phyloP scores from a whole-genome alignment of 805 yeast species.

The Wickerhamiella parazyma region DNA sequence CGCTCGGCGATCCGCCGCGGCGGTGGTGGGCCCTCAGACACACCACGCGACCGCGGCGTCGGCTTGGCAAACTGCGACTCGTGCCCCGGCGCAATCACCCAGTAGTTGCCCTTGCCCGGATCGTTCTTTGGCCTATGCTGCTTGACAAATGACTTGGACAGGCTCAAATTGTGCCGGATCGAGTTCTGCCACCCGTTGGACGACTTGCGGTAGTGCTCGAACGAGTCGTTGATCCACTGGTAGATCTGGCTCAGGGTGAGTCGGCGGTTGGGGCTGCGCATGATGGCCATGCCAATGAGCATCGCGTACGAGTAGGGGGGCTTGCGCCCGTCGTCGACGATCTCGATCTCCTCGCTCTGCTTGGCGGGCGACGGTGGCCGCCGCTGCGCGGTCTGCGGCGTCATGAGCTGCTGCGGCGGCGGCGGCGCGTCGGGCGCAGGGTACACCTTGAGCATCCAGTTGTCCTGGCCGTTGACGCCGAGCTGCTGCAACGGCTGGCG shows the following conservation, averaged over 20 bases:
- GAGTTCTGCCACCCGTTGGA: conserved; percentile 98
- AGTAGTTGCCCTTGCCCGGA: conserved; percentile 62
- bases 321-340: conserved; percentile 46
- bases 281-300: conserved; percentile 81
- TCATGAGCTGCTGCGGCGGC: conserved; percentile 3
- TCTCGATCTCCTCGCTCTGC: conserved; percentile 10
- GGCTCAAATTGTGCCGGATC: conserved; percentile 81
- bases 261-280: conserved; percentile 60
- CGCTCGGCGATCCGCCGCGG: conserved; percentile 4
- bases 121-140: conserved; percentile 66
- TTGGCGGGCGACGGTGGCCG: not conserved
- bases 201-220: conserved; percentile 65
- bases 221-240: conserved; percentile 80
- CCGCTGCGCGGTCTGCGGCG: conserved; percentile 1
- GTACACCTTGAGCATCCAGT: conserved; percentile 7
- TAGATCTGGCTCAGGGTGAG: conserved; percentile 76
- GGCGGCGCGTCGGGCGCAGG: not conserved
- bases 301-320: conserved; percentile 95
- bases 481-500: conserved; percentile 6
- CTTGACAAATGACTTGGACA: conserved; percentile 85
- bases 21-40: not conserved
- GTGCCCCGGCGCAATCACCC: conserved; percentile 77
- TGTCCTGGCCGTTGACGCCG: not conserved
- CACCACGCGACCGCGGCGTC: conserved; percentile 1
- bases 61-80: conserved; percentile 67